A percentile compares a stretch with the other conserved stretches of the same genome.
phyloP scores from a whole-genome alignment of 2,329 filamentous ascomycete genomes.

The Colletotrichum cordylinicola region DNA sequence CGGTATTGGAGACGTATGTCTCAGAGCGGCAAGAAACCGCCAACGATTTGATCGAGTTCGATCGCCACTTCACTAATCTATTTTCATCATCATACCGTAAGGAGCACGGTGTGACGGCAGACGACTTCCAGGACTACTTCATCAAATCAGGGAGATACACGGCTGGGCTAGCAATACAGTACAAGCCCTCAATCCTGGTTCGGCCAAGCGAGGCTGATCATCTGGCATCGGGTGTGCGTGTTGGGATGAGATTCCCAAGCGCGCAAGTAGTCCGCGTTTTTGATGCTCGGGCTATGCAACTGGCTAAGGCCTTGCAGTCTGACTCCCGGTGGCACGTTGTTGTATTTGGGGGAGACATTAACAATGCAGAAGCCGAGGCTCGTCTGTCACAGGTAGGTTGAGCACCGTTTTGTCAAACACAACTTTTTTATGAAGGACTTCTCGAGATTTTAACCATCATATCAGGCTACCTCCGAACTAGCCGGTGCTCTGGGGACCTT shows the following conservation, averaged over 20 bases:
- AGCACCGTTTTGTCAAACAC: not conserved
- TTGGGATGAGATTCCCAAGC: slow-evolving; percentile 64
- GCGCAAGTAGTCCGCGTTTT: slow-evolving; percentile 64
- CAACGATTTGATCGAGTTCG: slow-evolving; percentile 83
- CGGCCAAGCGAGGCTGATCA: slow-evolving; percentile 30
- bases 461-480: not conserved
- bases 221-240: slow-evolving; percentile 44
- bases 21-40: slow-evolving; percentile 84
- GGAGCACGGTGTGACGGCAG: slow-evolving; percentile 44
- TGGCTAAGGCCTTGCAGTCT: slow-evolving; percentile 56
- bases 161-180: slow-evolving; percentile 62
- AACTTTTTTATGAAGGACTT: not conserved
- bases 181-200: slow-evolving; percentile 56
- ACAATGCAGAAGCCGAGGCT: not conserved
- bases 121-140: slow-evolving; percentile 62
- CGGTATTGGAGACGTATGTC: slow-evolving; percentile 84
- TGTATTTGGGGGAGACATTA: not conserved
- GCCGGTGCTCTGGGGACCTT: not conserved
- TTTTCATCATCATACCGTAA: slow-evolving; percentile 65
- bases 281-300: slow-evolving; percentile 62
- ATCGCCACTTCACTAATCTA: slow-evolving; percentile 86
- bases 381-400: not conserved
- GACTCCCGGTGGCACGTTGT: slow-evolving; percentile 47
- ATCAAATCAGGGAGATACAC: slow-evolving; percentile 63
- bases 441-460: not conserved